Base-by-base conservation (phyloP, 768 basidiomycete species). In the Rhodotorula diobovata region DNA sequence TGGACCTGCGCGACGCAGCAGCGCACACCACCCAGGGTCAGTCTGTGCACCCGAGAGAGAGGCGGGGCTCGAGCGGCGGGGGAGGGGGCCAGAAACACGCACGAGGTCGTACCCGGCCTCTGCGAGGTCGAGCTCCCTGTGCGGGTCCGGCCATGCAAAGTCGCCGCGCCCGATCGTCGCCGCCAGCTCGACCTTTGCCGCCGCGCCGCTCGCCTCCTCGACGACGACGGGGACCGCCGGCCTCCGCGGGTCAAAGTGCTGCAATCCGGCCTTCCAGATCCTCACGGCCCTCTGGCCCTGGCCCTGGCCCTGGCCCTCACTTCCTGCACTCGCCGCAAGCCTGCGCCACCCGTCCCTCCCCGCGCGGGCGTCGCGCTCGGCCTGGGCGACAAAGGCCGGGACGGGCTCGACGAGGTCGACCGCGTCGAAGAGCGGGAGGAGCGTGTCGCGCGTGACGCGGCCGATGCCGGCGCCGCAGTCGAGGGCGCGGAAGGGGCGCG, bases 401-500 rank as follows among this genome's bases (percentile, higher is more conserved):
- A 93, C 91, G 9, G 95, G 96, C 80, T 98, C 95, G 67, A 95
- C 85, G 65, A 95, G 86, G 55, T 93, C 87, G 59, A 97, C 91
- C 75, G 92, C 89, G 34, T 87, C 85, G 72, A 93, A 85, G 63
- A 97, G 87, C 76, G 89, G 89, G n/a, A 97, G 85, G 45, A 99
- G 86, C 21, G 93, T 91, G 74, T 90, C 87, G 5, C 86, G 83
- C 1, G 93, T 95, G 37, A 96, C 93, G 63, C 95, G 88, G 20
- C 95, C 95, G 59, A 99, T 88, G 20, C 95, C 95, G 12, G 93
- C 93, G 54, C 83, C 95, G 68, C 93, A 91, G 77, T 99, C 95
- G 32, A 99, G 85, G 0, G 90, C 93, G 56, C 91, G 86, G 77
- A 78, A 63, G 77, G 72, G 45, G 87, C 69, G 66, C 15, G 61